These are phyloP conservation scores for Vitis rotundifolia DNA, from an alignment of 164 flowering plant genomes.

Conservation along the genomic window DNA sequence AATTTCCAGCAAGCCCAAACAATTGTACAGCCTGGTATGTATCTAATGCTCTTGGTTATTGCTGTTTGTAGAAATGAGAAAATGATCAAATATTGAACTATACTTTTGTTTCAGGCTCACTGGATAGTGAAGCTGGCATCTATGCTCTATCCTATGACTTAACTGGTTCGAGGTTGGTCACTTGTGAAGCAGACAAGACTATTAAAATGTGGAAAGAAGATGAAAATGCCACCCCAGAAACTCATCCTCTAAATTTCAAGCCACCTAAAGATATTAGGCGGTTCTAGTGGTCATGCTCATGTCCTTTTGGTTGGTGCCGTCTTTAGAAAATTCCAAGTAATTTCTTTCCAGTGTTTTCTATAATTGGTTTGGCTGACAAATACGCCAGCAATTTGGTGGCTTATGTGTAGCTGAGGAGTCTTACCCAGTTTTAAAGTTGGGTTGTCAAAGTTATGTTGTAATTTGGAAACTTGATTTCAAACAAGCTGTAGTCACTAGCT, in stretches of 20 bases:
- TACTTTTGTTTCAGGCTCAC: constrained; percentile 61
- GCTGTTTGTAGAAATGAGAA: background rate
- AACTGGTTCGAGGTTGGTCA: constrained; percentile 83
- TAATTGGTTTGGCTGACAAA: too few species aligned
- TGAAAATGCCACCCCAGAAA: constrained; percentile 88
- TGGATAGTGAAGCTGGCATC: constrained; percentile 98
- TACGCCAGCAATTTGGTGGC: too few species aligned
- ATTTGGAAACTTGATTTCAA: background rate
- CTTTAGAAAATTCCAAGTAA: too few species aligned
- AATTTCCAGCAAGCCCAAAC: constrained; percentile 97
- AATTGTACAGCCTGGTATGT: constrained; percentile 94
- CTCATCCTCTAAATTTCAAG: constrained; percentile 89
- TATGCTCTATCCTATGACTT: constrained; percentile 80
- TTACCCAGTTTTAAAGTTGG: background rate
- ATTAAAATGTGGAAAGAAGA: constrained; percentile 99
- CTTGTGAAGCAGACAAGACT: constrained; percentile 97
- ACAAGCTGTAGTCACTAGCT: background rate
- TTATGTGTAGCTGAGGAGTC: too few species aligned
- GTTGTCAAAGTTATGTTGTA: background rate
- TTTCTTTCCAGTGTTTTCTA: too few species aligned
- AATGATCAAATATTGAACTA: background rate
- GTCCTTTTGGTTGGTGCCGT: background rate
- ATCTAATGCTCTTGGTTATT: background rate
- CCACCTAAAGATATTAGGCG: constrained; percentile 92
- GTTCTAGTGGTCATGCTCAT: constrained; percentile 34